Percentiles rank a stretch among this genome's conserved stretches.
These are phyloP conservation scores for Canariomyces notabilis DNA, from an alignment of 2,329 filamentous ascomycete species.

Conservation along the genomic window DNA sequence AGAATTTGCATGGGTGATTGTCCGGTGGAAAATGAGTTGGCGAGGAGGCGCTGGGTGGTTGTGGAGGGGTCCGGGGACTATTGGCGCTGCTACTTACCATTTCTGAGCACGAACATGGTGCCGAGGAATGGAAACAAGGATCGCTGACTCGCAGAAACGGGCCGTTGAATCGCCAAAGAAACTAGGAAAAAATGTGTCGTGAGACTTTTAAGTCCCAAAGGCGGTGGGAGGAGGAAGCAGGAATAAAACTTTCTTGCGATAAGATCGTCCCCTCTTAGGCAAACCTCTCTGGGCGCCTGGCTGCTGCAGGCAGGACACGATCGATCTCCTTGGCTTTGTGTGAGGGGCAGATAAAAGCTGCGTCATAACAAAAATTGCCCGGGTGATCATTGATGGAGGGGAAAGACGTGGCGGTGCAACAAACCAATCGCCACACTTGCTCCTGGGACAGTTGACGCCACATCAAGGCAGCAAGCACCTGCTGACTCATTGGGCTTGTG, in stretches of 20 bases:
- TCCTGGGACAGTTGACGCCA: constrained; percentile 2
- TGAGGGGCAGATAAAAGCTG: constrained; percentile 20
- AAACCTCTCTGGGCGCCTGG: neutral
- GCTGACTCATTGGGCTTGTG: constrained; percentile 1
- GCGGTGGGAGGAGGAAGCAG: neutral
- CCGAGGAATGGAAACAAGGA: neutral
- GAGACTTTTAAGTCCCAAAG: no score
- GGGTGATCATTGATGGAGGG: constrained; percentile 19
- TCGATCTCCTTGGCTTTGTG: constrained; percentile 14
- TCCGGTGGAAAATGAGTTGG: neutral
- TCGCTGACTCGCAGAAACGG: constrained; percentile 1
- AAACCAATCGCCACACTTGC: constrained; percentile 16
- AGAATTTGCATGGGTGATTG: neutral
- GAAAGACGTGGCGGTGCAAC: constrained; percentile 25
- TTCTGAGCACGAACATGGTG: constrained; percentile 41
- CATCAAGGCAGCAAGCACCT: constrained; percentile 12
- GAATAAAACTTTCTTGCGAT: constrained; percentile 8
- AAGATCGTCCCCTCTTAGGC: neutral
- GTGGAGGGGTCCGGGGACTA: constrained; percentile 2
- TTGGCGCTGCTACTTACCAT: constrained; percentile 36
- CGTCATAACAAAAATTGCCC: constrained; percentile 29
- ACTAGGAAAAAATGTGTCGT: no score
- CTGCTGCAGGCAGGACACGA: constrained; percentile 6
- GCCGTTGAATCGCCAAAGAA: no score
- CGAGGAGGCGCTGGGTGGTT: neutral